Conservation (phyloP, 164 flowering plant species). For the Stephania cephalantha region DNA sequence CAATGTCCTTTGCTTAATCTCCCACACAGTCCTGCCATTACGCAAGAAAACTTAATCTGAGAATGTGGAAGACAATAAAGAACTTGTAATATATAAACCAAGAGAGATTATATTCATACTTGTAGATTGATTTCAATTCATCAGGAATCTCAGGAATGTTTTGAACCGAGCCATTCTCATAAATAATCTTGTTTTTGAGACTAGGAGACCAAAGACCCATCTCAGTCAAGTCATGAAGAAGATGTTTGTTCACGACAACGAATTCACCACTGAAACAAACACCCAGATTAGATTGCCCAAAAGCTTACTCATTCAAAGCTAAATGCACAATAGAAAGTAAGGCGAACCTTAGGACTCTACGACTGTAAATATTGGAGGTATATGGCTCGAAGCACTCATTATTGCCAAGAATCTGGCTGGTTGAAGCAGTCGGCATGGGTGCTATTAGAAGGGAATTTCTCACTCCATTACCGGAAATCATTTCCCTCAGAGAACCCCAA, state of each 20-base stretch:
- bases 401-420: constrained; percentile 97
- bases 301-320: background rate
- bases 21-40: constrained; percentile 81
- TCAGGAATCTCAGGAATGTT: constrained; percentile 69
- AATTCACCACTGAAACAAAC: constrained; percentile 74
- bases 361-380: constrained; percentile 92
- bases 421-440: constrained; percentile 99
- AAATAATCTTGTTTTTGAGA: constrained; percentile 76
- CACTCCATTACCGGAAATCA: constrained; percentile 62
- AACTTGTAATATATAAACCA: background rate
- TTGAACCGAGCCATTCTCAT: constrained; percentile 79
- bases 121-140: constrained; percentile 68
- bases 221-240: constrained; percentile 93
- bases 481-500: constrained; percentile 67
- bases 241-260: constrained; percentile 98
- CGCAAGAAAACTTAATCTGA: background rate
- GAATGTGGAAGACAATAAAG: background rate
- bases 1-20: constrained; percentile 84
- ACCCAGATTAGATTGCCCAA: constrained; percentile 1
- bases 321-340: background rate
- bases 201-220: constrained; percentile 94
- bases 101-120: constrained; percentile 25
- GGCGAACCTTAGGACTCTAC: constrained; percentile 81
- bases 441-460: constrained; percentile 92
- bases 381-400: constrained; percentile 99